Evolutionary conservation across 2,329 filamentous ascomycete species (phyloP).

Genomic region (Exophiala spinifera): DNA sequence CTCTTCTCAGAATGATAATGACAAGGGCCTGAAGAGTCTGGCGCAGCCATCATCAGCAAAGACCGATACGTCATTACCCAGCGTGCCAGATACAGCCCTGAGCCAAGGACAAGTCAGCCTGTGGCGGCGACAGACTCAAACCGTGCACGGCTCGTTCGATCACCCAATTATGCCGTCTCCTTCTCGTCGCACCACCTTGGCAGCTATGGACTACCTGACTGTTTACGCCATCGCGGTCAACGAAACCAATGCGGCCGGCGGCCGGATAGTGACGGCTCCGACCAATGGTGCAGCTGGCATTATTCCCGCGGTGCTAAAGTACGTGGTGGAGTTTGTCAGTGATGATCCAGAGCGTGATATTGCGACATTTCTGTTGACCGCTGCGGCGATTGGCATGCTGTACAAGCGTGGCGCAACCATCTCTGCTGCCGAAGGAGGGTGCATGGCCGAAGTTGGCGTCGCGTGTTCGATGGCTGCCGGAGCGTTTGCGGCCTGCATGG

Average conservation of each 20-base stretch:
- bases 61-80: no score
- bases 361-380: constrained; percentile 22
- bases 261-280: no score
- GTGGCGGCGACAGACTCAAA: no score
- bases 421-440: constrained; percentile 24
- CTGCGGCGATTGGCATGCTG: constrained; percentile 23
- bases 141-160: constrained; percentile 17
- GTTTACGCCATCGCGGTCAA: constrained; percentile 25
- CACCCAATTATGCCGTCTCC: constrained; percentile 20
- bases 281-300: constrained; percentile 23
- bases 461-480: constrained; percentile 26
- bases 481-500: constrained; percentile 27
- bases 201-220: constrained; percentile 25
- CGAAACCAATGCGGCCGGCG: constrained; percentile 16
- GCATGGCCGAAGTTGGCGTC: constrained; percentile 26
- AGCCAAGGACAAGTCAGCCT: no score
- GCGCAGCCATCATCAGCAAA: no score
- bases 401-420: constrained; percentile 27
- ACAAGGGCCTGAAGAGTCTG: no score
- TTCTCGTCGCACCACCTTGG: constrained; percentile 15
- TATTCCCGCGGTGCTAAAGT: constrained; percentile 26
- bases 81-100: no score
- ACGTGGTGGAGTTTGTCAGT: constrained; percentile 23
- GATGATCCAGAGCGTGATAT: constrained; percentile 26
- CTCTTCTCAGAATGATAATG: constrained; percentile 6